phyloP scores from a whole-genome alignment of 805 yeast species.

The Suhomyces pyralidae region DNA sequence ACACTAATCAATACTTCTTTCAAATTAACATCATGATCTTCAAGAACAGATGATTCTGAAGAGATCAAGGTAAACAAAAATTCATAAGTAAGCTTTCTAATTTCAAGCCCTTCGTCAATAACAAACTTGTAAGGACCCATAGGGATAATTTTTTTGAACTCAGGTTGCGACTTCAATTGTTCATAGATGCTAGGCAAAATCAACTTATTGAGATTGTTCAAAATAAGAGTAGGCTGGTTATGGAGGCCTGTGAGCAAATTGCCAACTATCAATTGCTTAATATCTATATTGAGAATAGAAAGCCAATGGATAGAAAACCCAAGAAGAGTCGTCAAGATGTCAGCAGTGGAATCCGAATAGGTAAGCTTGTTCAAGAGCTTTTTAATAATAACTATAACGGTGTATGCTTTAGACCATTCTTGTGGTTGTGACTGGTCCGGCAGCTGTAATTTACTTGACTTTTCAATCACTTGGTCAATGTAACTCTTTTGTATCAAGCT shows the following conservation, averaged over 20 bases:
- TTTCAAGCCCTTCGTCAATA: constrained; percentile 73
- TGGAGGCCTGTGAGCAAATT: constrained; percentile 59
- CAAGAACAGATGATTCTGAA: constrained; percentile 12
- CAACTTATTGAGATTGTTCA: constrained; percentile 39
- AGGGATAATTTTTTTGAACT: constrained; percentile 61
- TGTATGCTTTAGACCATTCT: constrained; percentile 20
- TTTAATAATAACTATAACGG: constrained; percentile 33
- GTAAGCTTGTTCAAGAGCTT: constrained; percentile 21
- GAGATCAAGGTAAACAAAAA: constrained; percentile 53
- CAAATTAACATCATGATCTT: constrained; percentile 22
- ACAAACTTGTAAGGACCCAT: constrained; percentile 88
- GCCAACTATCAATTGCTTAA: constrained; percentile 58
- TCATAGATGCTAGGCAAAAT: constrained; percentile 51
- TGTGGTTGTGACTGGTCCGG: not conserved
- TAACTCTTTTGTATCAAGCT: constrained; percentile 11
- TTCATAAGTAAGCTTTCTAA: constrained; percentile 71
- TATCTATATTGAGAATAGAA: constrained; percentile 40
- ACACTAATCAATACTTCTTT: constrained; percentile 40
- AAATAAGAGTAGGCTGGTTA: constrained; percentile 48
- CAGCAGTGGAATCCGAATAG: constrained; percentile 9
- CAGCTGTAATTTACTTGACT: not conserved
- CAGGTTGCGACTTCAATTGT: constrained; percentile 54
- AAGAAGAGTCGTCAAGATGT: constrained; percentile 14
- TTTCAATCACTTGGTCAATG: constrained; percentile 14
- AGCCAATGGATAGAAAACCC: constrained; percentile 19